Evolutionary conservation across 768 basidiomycete species (phyloP).

Genomic region (Lyophyllum decastes): DNA sequence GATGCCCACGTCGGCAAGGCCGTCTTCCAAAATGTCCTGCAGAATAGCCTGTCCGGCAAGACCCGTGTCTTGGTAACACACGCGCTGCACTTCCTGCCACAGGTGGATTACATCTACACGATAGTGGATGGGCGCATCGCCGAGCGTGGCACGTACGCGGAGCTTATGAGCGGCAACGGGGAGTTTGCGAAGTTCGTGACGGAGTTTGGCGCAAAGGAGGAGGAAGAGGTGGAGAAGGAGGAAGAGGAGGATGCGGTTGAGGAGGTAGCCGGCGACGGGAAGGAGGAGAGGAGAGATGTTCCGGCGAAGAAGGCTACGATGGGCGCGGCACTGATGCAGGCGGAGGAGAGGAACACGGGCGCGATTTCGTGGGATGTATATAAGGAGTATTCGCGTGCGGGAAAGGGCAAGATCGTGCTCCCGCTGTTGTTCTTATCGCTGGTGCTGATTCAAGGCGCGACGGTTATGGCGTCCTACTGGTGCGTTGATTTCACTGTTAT

Average conservation of each 20-base stretch:
- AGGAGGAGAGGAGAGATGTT: constrained; percentile 35
- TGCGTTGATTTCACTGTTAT: constrained; percentile 28
- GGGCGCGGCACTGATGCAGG: constrained; percentile 72
- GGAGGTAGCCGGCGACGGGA: constrained; percentile 23
- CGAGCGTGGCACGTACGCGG: constrained; percentile 78
- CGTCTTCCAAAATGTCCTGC: constrained; percentile 83
- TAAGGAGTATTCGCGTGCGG: constrained; percentile 67
- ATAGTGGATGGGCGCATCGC: constrained; percentile 75
- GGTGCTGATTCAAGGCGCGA: constrained; percentile 66
- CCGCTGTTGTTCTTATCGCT: constrained; percentile 66
- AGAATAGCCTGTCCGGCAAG: constrained; percentile 60
- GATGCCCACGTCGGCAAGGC: constrained; percentile 91
- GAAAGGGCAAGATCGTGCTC: constrained; percentile 61
- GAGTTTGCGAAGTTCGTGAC: constrained; percentile 73
- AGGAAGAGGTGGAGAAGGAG: constrained; percentile 48
- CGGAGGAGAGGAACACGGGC: constrained; percentile 81
- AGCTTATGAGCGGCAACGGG: constrained; percentile 64
- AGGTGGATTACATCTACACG: constrained; percentile 85
- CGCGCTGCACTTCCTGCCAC: constrained; percentile 85
- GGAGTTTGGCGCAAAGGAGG: constrained; percentile 77
- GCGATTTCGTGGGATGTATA: constrained; percentile 60
- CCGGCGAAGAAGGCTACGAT: constrained; percentile 37
- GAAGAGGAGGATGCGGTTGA: constrained; percentile 44
- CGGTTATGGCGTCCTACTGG: constrained; percentile 78
- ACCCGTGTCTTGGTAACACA: constrained; percentile 92